Evolutionary conservation across 177 flowering plant species (phyloP).

Genomic region (Vitis hybrid): DNA sequence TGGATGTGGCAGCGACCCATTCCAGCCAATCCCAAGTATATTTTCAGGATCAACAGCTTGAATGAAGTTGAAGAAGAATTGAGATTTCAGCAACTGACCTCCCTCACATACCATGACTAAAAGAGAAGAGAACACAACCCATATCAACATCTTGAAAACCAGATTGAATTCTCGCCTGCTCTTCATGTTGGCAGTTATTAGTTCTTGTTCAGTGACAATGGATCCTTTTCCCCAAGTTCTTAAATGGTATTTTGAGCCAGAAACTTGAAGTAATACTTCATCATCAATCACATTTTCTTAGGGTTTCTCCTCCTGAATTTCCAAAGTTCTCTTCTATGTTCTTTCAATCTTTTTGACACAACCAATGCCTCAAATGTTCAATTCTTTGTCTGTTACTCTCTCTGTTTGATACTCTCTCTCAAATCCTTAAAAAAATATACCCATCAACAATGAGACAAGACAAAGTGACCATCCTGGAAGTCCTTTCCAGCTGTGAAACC

Average conservation of each 20-base stretch:
- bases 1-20: conserved; percentile 14
- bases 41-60: conserved; percentile 43
- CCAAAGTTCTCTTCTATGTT: background rate
- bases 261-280: too few species aligned
- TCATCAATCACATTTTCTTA: too few species aligned
- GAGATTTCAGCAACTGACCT: conserved; percentile 31
- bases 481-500: background rate
- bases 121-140: background rate
- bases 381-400: too few species aligned
- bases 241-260: too few species aligned
- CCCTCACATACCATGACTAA: background rate
- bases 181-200: background rate
- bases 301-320: background rate
- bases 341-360: too few species aligned
- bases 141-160: background rate
- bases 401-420: too few species aligned
- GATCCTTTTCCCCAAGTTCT: background rate
- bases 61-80: conserved; percentile 30
- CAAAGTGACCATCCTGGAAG: background rate
- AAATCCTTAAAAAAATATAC: too few species aligned
- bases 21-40: conserved; percentile 13
- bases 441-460: background rate
- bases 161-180: background rate
- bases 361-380: too few species aligned
- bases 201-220: background rate